Evolutionary conservation across 2,329 filamentous ascomycete species (phyloP), one percentile per base, ranked within the genome.

Genomic region (Malbranchea cinnamomea): DNA sequence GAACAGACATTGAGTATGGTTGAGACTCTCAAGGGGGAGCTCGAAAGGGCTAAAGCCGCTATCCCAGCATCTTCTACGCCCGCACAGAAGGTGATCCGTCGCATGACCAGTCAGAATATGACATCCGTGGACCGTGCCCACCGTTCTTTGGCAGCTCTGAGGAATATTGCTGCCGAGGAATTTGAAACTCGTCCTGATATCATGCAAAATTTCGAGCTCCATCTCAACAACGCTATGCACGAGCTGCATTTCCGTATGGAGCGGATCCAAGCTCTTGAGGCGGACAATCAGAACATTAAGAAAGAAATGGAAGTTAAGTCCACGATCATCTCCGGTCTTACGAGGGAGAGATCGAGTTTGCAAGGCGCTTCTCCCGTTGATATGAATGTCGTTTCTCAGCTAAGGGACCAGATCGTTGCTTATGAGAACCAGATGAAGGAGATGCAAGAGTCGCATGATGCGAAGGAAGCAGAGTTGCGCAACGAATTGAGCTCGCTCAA

Each of bases 271-370:
- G 76, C 85, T 44, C 65, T 98, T 9, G 89, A 98, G 53, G 74
- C 74, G 4, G 87, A 93, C 42, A 71, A 94, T 33, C 64, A 74
- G 15, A 75, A 73, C 3, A 72, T 84, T 13, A 89, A 82, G 62
- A 93, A 84, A 60, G 89, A 98, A 54, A 92, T 95, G 78, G 89
- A 98, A 49, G 76, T 71, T 38, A 98, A 98, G 68, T 84, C 87
- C 64, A 81, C 82, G 17, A 85, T 98, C 48, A 95, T 98, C 43
- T 82, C 83, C 17, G 89, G 89, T 5, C 65, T 98, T 39, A 92
- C 89, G 3, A 77, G 89, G 31, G 91, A 98, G 55, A 69, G 91
- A 35, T 87, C 83, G 3, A 94, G 84, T 57, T 67, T 94, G 58
- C 83, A 87, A 50, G 69, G 65, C 51, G 65, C 67, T 2, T 78